A percentile compares a stretch with the other conserved stretches of the same genome.
These are phyloP conservation scores for Mycena vitilis DNA, from an alignment of 768 basidiomycete genomes.

Conservation along the genomic window DNA sequence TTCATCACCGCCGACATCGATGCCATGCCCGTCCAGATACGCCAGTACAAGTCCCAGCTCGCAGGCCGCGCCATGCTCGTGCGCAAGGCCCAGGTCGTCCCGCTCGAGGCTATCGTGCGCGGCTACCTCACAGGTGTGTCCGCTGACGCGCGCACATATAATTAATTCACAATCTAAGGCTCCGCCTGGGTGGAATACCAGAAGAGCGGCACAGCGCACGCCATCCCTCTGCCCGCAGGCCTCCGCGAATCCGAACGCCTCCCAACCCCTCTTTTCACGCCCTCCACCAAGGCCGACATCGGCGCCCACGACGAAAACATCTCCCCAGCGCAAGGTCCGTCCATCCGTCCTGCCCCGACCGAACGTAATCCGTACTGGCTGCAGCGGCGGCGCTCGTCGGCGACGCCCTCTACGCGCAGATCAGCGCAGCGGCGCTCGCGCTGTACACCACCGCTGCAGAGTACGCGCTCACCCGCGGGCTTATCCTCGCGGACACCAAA, in stretches of 20 bases:
- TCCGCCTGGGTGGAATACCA: conserved; percentile 97
- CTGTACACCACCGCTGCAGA: conserved; percentile 82
- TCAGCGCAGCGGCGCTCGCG: conserved; percentile 69
- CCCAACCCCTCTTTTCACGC: conserved; percentile 89
- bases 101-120: conserved; percentile 94
- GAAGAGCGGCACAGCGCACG: conserved; percentile 87
- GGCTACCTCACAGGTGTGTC: conserved; percentile 92
- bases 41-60: conserved; percentile 79
- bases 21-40: conserved; percentile 85
- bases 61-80: conserved; percentile 93
- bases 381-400: conserved; percentile 77
- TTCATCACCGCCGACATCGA: conserved; percentile 82
- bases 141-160: too few species aligned
- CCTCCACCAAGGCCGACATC: conserved; percentile 95
- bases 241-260: conserved; percentile 88
- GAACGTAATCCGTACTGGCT: background rate
- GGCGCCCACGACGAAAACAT: conserved; percentile 98
- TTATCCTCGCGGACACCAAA: conserved; percentile 98
- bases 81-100: conserved; percentile 86
- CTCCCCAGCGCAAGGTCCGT: conserved; percentile 78
- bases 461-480: conserved; percentile 79
- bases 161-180: conserved; percentile 58
- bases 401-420: conserved; percentile 67
- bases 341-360: too few species aligned
- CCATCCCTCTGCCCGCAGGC: conserved; percentile 78